Evolutionary conservation across 2,329 filamentous ascomycete genomes (phyloP).

Genomic region (Ceratocystis albifundus): DNA sequence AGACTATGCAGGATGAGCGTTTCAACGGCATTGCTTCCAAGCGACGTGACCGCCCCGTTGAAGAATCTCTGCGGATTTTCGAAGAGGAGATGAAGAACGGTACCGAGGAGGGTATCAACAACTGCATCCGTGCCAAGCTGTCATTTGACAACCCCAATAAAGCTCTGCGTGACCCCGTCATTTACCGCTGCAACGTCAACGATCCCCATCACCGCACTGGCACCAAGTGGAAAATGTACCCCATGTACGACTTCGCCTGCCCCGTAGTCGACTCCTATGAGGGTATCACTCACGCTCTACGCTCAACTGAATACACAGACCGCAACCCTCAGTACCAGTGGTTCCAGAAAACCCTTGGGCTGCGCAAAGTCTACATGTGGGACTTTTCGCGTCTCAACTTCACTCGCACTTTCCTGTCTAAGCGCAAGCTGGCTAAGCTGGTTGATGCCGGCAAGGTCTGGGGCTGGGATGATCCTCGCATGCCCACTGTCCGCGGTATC

Average conservation of each 20-base stretch:
- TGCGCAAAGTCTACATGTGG: conserved; percentile 72
- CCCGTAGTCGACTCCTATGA: conserved; percentile 70
- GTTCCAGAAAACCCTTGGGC: conserved; percentile 63
- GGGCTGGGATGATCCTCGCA: conserved; percentile 79
- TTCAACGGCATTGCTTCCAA: conserved; percentile 73
- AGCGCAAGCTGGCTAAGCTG: conserved; percentile 75
- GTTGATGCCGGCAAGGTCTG: conserved; percentile 64
- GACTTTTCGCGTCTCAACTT: conserved; percentile 80
- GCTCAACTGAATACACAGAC: conserved; percentile 79
- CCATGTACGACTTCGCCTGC: conserved; percentile 78
- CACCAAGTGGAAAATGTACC: conserved; percentile 71
- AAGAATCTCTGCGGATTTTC: conserved; percentile 77
- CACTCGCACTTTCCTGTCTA: conserved; percentile 68
- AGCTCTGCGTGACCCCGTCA: conserved; percentile 89
- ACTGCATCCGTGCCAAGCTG: conserved; percentile 93
- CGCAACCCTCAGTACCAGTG: conserved; percentile 79
- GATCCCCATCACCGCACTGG: conserved; percentile 66
- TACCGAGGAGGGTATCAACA: conserved; percentile 62
- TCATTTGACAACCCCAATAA: conserved; percentile 88
- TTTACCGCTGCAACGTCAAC: conserved; percentile 78
- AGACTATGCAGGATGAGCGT: conserved; percentile 75
- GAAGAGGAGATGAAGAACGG: conserved; percentile 88
- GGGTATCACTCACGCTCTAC: conserved; percentile 71
- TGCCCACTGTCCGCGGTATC: conserved; percentile 75
- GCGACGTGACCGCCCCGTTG: conserved; percentile 63